Percentiles rank a stretch among this genome's conserved stretches.
Conservation (phyloP, 2,329 filamentous ascomycete genomes). For the Daldinia eschscholtzii region DNA sequence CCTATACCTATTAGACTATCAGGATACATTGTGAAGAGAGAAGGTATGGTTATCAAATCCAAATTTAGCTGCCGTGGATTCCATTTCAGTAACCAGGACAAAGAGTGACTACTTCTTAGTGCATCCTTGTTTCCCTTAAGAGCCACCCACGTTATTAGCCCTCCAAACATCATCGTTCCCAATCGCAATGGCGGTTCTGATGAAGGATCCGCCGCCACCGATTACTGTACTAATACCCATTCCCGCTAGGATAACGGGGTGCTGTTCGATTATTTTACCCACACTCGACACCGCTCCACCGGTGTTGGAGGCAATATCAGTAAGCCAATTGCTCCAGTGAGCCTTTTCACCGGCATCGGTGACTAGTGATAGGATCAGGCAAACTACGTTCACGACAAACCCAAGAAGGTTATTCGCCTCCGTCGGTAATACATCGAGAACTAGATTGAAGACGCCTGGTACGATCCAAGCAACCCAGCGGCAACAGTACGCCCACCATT, state of each 20-base stretch:
- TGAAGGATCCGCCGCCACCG: background rate
- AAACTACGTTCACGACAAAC: background rate
- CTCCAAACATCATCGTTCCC: background rate
- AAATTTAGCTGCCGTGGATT: too few species aligned
- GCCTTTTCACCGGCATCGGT: background rate
- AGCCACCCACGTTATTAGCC: background rate
- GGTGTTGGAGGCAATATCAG: background rate
- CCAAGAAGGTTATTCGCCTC: background rate
- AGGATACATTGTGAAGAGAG: too few species aligned
- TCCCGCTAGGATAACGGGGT: background rate
- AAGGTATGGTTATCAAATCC: too few species aligned
- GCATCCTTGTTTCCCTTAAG: background rate
- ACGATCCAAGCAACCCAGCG: background rate
- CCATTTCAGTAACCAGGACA: too few species aligned
- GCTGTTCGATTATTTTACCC: background rate
- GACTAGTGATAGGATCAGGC: background rate
- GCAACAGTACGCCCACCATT: background rate
- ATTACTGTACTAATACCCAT: background rate
- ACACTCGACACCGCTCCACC: background rate
- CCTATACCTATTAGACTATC: too few species aligned
- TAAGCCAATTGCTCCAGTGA: slow-evolving; percentile 3
- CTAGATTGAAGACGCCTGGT: background rate
- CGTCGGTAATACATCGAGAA: background rate
- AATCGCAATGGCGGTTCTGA: background rate
- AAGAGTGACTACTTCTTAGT: too few species aligned